Evolutionary conservation across 2,329 filamentous ascomycete species (phyloP), one percentile per base, ranked within the genome.

Genomic region (Paramyrothecium roridum): DNA sequence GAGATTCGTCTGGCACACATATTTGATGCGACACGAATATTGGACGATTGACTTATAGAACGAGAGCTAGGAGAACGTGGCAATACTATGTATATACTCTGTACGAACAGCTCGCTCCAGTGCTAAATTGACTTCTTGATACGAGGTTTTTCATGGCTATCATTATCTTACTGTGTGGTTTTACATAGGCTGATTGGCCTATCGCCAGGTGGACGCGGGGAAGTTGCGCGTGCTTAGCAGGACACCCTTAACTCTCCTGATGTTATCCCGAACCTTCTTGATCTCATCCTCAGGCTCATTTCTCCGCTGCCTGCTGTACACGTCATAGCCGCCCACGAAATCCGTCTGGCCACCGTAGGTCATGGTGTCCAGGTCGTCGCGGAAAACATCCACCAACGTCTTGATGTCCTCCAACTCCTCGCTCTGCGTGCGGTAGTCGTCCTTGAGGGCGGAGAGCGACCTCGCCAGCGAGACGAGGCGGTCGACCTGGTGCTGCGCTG

Each of bases 181-280:
- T 8, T 43, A 43, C 13, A 16, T 19, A 6, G 20, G 20, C 19
- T 20, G 16, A 13, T 48, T 4, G 4, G 7, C 26, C 19, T 40
- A 51, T 22, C 49, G 30, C 13, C 20, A 20, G n/a, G 26, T 51
- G 10, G 74, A 74, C 3, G 72, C 64, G n/a, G 86, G 88, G 61
- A 93, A 93, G 63, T 84, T 90, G 64, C 88, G 83, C 4, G 90
- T 83, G 65, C 85, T 91, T 54, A 96, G 71, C 61, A 95, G 75
- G 12, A 91, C 83, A 1, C 90, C 90, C 76, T 96, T 96, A 46
- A 95, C 83, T 55, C 88, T 82, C 60, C 90, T 77, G 52, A 96
- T 93, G 58, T 88, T 89, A 60, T 85, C 85, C 73, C 89, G 90
- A 20, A 90, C 79, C 66, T 83, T 85, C 59, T 84, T 84, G 63